phyloP scores from a whole-genome alignment of 192 early-diverging fungal species.

The Backusella morwellensis region DNA sequence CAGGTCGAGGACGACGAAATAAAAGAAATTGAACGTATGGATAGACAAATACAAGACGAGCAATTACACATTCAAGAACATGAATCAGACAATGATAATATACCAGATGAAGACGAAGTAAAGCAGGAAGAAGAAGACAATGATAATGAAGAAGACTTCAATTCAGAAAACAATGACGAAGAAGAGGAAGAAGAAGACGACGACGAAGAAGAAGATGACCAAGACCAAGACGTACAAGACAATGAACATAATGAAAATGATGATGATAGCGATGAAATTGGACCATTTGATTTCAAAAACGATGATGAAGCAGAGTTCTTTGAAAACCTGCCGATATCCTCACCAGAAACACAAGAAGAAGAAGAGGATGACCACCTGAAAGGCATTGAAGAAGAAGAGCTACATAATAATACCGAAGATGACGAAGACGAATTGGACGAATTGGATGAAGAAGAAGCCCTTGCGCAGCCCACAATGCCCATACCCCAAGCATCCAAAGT shows the following conservation, averaged over 20 bases:
- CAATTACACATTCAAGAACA: constrained; percentile 6
- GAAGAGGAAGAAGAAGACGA: not conserved
- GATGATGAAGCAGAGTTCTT: constrained; percentile 1
- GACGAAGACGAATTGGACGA: not conserved
- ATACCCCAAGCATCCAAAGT: not conserved
- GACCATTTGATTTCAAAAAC: constrained; percentile 1
- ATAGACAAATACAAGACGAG: constrained; percentile 1
- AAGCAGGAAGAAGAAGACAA: constrained; percentile 3
- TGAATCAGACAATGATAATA: not conserved
- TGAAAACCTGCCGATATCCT: not conserved
- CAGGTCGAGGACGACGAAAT: constrained; percentile 9
- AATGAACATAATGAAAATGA: not conserved
- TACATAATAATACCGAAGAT: not conserved
- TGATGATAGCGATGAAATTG: not conserved
- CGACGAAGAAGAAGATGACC: not conserved
- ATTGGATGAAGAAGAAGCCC: not conserved
- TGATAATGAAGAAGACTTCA: not conserved
- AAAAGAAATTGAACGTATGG: constrained; percentile 14
- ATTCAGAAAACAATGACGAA: constrained; percentile 7
- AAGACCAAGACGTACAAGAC: not conserved
- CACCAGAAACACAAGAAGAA: not conserved
- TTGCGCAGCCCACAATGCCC: not conserved
- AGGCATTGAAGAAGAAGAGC: not conserved
- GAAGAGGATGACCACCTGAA: not conserved
- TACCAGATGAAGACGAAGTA: constrained; percentile 2